Evolutionary conservation across 306 rosid species (phyloP).

Genomic region (Datisca glomerata): DNA sequence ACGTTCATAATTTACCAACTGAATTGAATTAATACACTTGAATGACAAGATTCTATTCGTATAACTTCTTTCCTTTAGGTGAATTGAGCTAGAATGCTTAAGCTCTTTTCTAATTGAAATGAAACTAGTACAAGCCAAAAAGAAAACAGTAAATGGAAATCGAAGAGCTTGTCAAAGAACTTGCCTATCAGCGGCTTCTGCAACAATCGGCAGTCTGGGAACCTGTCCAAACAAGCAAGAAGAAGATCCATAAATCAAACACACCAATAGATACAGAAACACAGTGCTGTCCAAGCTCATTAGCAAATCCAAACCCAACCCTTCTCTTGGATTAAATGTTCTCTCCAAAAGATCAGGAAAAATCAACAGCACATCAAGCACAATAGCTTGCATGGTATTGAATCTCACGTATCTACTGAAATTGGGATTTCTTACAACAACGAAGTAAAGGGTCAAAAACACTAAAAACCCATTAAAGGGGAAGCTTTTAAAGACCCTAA

Average conservation of each 20-base stretch:
- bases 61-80: too few relatives aligned
- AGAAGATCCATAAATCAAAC: conserved; percentile 76
- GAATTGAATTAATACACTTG: too few relatives aligned
- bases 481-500: conserved; percentile 74
- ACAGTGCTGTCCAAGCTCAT: conserved; percentile 96
- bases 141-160: too few relatives aligned
- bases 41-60: too few relatives aligned
- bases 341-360: conserved; percentile 86
- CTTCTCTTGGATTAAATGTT: conserved; percentile 66
- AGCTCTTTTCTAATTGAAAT: too few relatives aligned
- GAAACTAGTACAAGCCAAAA: too few relatives aligned
- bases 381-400: conserved; percentile 95
- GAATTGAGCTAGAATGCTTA: too few relatives aligned
- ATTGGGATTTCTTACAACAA: conserved; percentile 80
- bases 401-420: conserved; percentile 88
- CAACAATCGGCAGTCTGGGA: conserved; percentile 89
- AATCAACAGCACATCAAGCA: conserved; percentile 81
- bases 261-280: conserved; percentile 70
- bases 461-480: conserved; percentile 79
- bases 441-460: conserved; percentile 76
- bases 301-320: conserved; percentile 73
- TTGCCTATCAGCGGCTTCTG: conserved; percentile 96
- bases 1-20: too few relatives aligned
- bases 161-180: too few relatives aligned
- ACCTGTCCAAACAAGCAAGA: conserved; percentile 80